These are phyloP conservation scores for Phytopythium chamaehyphon DNA, from an alignment of 352 stramenopile species.

Conservation along the genomic window DNA sequence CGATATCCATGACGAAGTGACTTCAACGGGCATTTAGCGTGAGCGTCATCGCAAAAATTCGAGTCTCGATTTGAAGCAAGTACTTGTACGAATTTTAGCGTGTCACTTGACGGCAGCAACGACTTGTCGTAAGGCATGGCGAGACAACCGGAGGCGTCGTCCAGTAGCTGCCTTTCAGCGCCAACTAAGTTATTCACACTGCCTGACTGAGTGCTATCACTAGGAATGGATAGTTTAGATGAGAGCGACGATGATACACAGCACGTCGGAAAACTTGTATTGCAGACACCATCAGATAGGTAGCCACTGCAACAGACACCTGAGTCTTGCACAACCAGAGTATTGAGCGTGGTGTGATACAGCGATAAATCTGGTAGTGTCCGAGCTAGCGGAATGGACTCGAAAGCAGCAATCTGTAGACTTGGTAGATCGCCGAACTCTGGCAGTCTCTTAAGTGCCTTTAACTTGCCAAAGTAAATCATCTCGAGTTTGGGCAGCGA, in stretches of 20 bases:
- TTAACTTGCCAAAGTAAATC: conserved; percentile 19
- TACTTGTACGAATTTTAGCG: too few species aligned
- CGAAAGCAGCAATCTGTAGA: conserved; percentile 17
- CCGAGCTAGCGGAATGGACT: conserved; percentile 10
- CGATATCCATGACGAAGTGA: neutral
- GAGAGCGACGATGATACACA: conserved; percentile 2
- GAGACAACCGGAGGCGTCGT: too few species aligned
- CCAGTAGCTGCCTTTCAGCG: too few species aligned
- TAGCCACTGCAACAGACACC: conserved; percentile 25
- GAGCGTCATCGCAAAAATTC: neutral
- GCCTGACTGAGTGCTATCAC: neutral
- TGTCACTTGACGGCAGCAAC: too few species aligned
- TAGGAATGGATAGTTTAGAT: neutral
- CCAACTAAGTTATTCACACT: too few species aligned
- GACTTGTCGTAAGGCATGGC: too few species aligned
- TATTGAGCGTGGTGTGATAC: conserved; percentile 15
- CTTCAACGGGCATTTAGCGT: neutral
- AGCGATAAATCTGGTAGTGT: conserved; percentile 13
- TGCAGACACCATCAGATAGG: conserved; percentile 15
- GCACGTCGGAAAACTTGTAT: conserved; percentile 25
- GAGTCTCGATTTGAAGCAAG: too few species aligned
- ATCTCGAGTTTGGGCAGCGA: conserved; percentile 19
- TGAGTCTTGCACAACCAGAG: conserved; percentile 20
- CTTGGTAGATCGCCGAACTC: conserved; percentile 6
- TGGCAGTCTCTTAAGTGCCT: conserved; percentile 11